Evolutionary conservation across 2,329 filamentous ascomycete species (phyloP).

Genomic region (Penicillium glabrum): DNA sequence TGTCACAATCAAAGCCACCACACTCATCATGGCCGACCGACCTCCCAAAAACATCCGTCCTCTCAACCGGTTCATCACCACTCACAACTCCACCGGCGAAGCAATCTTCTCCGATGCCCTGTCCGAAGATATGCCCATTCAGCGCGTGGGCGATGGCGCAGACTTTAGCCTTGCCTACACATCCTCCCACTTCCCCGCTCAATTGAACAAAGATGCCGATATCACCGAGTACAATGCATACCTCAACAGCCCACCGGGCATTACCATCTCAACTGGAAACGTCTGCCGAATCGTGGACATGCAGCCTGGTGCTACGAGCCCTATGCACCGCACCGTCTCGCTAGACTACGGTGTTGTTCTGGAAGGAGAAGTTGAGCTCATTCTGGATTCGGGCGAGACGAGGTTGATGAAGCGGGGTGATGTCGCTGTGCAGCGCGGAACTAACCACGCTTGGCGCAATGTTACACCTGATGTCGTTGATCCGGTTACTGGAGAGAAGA

Average conservation of each 20-base stretch:
- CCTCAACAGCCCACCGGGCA: constrained; percentile 29
- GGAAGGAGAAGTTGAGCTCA: constrained; percentile 54
- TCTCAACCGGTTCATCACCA: constrained; percentile 39
- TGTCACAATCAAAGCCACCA: background rate
- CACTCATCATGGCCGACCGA: constrained; percentile 3
- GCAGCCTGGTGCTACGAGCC: constrained; percentile 41
- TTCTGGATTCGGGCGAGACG: constrained; percentile 53
- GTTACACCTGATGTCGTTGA: constrained; percentile 17
- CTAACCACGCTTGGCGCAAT: constrained; percentile 57
- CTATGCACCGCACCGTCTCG: constrained; percentile 52
- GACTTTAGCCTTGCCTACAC: constrained; percentile 44
- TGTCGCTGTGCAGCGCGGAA: constrained; percentile 57
- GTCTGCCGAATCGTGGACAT: constrained; percentile 53
- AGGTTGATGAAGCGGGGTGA: constrained; percentile 52
- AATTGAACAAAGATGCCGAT: constrained; percentile 39
- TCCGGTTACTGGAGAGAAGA: constrained; percentile 7
- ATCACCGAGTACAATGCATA: constrained; percentile 29
- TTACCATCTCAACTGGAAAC: constrained; percentile 42
- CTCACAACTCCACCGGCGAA: constrained; percentile 35
- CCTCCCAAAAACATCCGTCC: constrained; percentile 25
- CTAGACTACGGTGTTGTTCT: constrained; percentile 58
- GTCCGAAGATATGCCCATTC: constrained; percentile 26
- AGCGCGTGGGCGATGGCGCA: constrained; percentile 23
- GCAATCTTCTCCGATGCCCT: constrained; percentile 36
- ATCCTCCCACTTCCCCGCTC: constrained; percentile 36